These are phyloP conservation scores for Whalleya microplaca DNA, from an alignment of 2,329 filamentous ascomycete genomes.

Conservation along the genomic window DNA sequence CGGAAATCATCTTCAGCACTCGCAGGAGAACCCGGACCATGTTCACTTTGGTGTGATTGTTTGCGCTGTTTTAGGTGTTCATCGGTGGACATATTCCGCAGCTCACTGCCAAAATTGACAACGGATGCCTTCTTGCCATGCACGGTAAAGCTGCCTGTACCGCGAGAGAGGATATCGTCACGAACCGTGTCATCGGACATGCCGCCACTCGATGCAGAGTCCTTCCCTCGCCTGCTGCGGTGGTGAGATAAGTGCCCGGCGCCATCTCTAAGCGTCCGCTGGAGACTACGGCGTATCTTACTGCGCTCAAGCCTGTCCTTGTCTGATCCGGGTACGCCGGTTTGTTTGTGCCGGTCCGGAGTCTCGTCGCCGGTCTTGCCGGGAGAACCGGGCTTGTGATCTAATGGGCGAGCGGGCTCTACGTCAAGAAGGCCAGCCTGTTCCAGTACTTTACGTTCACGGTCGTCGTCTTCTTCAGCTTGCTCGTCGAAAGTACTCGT, in stretches of 20 bases:
- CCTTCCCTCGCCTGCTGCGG: slow-evolving; percentile 76
- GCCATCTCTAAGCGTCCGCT: slow-evolving; percentile 85
- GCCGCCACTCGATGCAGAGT: slow-evolving; percentile 64
- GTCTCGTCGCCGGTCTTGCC: slow-evolving; percentile 47
- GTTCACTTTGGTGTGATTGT: slow-evolving; percentile 47
- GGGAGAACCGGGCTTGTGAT: slow-evolving; percentile 46
- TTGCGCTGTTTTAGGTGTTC: slow-evolving; percentile 71
- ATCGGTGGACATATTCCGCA: slow-evolving; percentile 76
- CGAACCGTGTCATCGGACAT: slow-evolving; percentile 54
- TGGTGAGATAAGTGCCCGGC: slow-evolving; percentile 68
- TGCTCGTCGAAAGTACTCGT: slow-evolving; percentile 38
- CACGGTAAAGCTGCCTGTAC: slow-evolving; percentile 88
- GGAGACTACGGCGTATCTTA: slow-evolving; percentile 82
- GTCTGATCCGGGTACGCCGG: slow-evolving; percentile 39
- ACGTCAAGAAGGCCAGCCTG: slow-evolving; percentile 67
- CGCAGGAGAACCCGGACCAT: slow-evolving; percentile 38
- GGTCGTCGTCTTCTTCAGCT: slow-evolving; percentile 65
- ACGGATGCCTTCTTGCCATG: slow-evolving; percentile 98
- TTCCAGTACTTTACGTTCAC: slow-evolving; percentile 68
- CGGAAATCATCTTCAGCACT: slow-evolving; percentile 55
- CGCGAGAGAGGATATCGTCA: slow-evolving; percentile 74
- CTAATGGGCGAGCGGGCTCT: slow-evolving; percentile 44
- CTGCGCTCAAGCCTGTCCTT: slow-evolving; percentile 60
- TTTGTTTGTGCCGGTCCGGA: slow-evolving; percentile 42
- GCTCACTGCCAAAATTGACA: slow-evolving; percentile 92